A percentile compares a stretch with the other conserved stretches of the same genome.
Conservation (phyloP, 1,284 basidiomycete genomes). For the Cutaneotrichosporon sp. region DNA sequence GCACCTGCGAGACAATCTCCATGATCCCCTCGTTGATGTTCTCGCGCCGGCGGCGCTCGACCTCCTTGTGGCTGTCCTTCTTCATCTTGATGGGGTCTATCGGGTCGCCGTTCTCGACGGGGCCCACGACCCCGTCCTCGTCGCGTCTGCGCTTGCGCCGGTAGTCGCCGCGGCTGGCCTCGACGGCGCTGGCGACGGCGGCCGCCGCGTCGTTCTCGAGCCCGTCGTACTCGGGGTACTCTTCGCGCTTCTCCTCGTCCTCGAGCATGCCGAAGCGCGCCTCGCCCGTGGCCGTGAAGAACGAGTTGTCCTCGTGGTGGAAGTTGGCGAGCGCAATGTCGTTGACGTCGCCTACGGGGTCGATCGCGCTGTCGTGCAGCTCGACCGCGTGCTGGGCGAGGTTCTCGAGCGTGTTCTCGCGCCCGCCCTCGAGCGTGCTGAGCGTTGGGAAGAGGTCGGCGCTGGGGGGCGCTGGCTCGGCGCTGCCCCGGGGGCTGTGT, state of each 20-base stretch:
- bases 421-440: slow-evolving; percentile 1
- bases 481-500: background rate
- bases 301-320: slow-evolving; percentile 9
- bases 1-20: slow-evolving; percentile 84
- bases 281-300: slow-evolving; percentile 8
- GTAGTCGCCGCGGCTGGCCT: background rate
- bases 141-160: slow-evolving; percentile 25
- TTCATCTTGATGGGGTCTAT: slow-evolving; percentile 39
- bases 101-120: slow-evolving; percentile 32
- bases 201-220: slow-evolving; percentile 2
- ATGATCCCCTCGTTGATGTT: slow-evolving; percentile 97
- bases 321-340: slow-evolving; percentile 4
- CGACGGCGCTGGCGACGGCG: background rate
- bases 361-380: slow-evolving; percentile 4
- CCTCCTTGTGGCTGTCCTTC: slow-evolving; percentile 70
- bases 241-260: background rate
- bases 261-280: slow-evolving; percentile 11
- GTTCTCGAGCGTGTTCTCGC: slow-evolving; percentile 12
- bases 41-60: slow-evolving; percentile 86
- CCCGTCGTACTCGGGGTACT: slow-evolving; percentile 2
- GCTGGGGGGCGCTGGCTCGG: background rate
- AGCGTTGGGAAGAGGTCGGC: slow-evolving; percentile 7
- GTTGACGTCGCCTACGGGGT: background rate
- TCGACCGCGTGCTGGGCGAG: slow-evolving; percentile 8
- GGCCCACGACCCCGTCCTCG: slow-evolving; percentile 24